Evolutionary conservation across 176 grass and related monocot genomes (phyloP), one percentile per base, ranked within the genome.

Genomic region (Juncus inflexus): DNA sequence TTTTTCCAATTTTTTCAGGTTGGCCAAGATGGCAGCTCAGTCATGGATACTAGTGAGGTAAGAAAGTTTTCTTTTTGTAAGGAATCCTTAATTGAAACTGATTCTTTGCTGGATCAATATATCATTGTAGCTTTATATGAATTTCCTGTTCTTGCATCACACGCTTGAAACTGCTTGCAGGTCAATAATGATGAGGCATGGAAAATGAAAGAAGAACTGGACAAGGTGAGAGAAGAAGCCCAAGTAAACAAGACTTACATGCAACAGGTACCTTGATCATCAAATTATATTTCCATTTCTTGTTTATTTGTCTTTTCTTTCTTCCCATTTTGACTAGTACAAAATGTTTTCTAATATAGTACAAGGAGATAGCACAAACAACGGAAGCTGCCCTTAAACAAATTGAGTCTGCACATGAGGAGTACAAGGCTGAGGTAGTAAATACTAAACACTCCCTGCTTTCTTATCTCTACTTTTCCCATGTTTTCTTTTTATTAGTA

Each of bases 351-450:
- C 13, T 40, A 66, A n/a, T 73, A 50, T 78, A 99, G 94, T 99
- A 92, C 80, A 99, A 99, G 81, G 94, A 90, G 86, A 99, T 99
- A 59, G 82, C 94, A 40, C 67, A 78, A 66, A 89, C 80, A 57
- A 99, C 91, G 83, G 94, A 99, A 86, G 80, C 73, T 52, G 89
- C 89, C 35, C 61, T 99, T 64, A 99, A 86, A 78, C 94, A 92
- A 84, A 83, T 99, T 55, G 94, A 92, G 67, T 86, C 80, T 73
- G 83, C 80, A 52, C 78, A 90, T 69, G 77, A 83, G 61, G 65
- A 86, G 50, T 99, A 84, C 72, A 99, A 99, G 74, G 35, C 73
- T 0, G 94, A 99, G 94, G 94, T 99, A 80, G 40, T 76, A 58
- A 43, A 55, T 35, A 42, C 66, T 28, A 28, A 28, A 28, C 19